A percentile compares a stretch with the other conserved stretches of the same genome.
phyloP scores from a whole-genome alignment of 345 rosid genomes.

The Arabis alpina region DNA sequence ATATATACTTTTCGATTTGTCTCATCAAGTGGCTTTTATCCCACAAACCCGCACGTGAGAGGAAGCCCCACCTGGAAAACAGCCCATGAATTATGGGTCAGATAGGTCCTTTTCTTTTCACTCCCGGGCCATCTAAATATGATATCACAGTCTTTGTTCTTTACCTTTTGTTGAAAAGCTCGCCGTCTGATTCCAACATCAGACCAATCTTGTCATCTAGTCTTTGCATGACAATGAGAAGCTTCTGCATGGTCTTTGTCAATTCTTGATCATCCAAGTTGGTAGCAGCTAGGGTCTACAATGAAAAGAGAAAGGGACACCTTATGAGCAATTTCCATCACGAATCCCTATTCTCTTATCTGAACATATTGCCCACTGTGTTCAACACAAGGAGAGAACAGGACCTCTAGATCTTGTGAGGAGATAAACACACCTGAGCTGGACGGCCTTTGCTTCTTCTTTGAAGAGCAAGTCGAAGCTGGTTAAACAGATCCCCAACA shows the following conservation, averaged over 20 bases:
- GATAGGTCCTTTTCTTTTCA: not conserved
- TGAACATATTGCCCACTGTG: not conserved
- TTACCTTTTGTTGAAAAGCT: slow-evolving; percentile 83
- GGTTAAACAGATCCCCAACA: slow-evolving; percentile 92
- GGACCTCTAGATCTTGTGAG: slow-evolving; percentile 13
- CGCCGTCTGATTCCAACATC: slow-evolving; percentile 86
- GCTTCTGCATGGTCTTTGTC: slow-evolving; percentile 90
- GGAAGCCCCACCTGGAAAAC: slow-evolving; percentile 83
- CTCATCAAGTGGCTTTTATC: slow-evolving; percentile 97
- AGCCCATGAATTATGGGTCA: slow-evolving; percentile 11
- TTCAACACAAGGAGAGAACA: not conserved
- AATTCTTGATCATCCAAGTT: slow-evolving; percentile 84
- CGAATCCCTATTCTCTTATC: not conserved
- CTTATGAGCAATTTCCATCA: slow-evolving; percentile 9
- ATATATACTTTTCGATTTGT: slow-evolving; percentile 83
- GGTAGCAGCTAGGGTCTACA: slow-evolving; percentile 90
- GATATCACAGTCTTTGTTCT: not conserved
- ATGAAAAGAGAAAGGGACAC: slow-evolving; percentile 17
- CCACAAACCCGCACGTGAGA: slow-evolving; percentile 94
- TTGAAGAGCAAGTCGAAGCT: slow-evolving; percentile 86
- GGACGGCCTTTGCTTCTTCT: slow-evolving; percentile 79
- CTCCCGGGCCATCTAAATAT: not conserved
- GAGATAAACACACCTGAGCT: slow-evolving; percentile 72
- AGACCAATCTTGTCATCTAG: slow-evolving; percentile 88
- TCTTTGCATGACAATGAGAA: slow-evolving; percentile 93